These are phyloP conservation scores for Herpotrichia juniperi DNA, from an alignment of 2,329 filamentous ascomycete species.

Conservation along the genomic window DNA sequence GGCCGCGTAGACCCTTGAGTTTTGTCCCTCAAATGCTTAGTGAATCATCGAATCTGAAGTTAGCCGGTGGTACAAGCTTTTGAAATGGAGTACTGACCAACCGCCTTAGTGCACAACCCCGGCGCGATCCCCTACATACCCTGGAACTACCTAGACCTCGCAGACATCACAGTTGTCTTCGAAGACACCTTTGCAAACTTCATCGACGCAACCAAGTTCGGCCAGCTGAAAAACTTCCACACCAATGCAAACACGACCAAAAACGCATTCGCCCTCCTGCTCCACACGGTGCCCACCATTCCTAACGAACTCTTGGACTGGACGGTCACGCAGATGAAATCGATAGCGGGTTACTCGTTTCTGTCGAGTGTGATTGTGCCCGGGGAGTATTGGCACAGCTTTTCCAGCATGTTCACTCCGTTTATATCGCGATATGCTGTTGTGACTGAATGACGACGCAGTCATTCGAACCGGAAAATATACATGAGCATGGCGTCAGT, in stretches of 20 bases:
- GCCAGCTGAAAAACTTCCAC: slow-evolving; percentile 17
- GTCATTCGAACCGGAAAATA: not conserved
- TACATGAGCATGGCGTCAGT: not conserved
- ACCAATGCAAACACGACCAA: slow-evolving; percentile 12
- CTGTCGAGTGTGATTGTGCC: slow-evolving; percentile 14
- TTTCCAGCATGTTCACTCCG: slow-evolving; percentile 18
- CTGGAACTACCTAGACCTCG: slow-evolving; percentile 29
- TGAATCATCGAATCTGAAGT: too few species aligned
- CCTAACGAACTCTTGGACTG: slow-evolving; percentile 24
- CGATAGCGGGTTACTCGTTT: slow-evolving; percentile 22
- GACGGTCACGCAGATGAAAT: slow-evolving; percentile 21
- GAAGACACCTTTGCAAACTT: slow-evolving; percentile 26
- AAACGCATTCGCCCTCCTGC: slow-evolving; percentile 21
- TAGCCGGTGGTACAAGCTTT: too few species aligned
- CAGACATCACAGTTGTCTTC: slow-evolving; percentile 30
- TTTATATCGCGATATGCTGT: slow-evolving; percentile 16
- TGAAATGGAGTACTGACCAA: not conserved
- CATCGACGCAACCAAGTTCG: slow-evolving; percentile 21
- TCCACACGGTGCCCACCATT: slow-evolving; percentile 24
- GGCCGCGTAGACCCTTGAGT: not conserved
- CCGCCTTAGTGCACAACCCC: slow-evolving; percentile 23
- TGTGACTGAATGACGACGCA: not conserved
- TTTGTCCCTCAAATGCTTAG: too few species aligned
- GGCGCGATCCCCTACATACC: slow-evolving; percentile 22
- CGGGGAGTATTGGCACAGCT: slow-evolving; percentile 29